These are phyloP conservation scores for Mucor mucedo DNA, from an alignment of 371 early-diverging fungal species.

Conservation along the genomic window DNA sequence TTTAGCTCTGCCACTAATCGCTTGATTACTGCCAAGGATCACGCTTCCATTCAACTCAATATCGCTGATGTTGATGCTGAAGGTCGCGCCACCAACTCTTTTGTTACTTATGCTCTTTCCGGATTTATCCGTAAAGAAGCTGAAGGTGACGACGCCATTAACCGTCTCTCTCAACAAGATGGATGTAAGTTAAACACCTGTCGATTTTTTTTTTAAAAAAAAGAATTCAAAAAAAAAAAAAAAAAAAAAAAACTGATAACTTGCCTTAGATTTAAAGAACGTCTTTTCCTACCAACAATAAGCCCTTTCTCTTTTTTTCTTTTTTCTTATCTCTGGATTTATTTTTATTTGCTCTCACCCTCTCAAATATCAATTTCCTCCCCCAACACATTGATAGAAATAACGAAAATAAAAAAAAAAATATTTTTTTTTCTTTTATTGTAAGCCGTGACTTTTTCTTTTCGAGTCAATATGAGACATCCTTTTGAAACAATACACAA, in stretches of 20 bases:
- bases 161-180: conserved; percentile 93
- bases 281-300: conserved; percentile 59
- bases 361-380: neutral
- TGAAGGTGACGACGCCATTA: conserved; percentile 96
- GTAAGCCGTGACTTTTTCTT: too few relatives aligned
- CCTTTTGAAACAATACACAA: too few relatives aligned
- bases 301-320: conserved; percentile 1
- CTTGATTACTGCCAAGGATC: conserved; percentile 82
- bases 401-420: too few relatives aligned
- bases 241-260: too few relatives aligned
- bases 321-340: conserved; percentile 3
- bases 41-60: conserved; percentile 98
- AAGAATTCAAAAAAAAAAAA: too few relatives aligned
- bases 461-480: too few relatives aligned
- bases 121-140: conserved; percentile 92
- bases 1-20: conserved; percentile 59
- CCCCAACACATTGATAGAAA: too few relatives aligned
- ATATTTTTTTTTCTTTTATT: too few relatives aligned
- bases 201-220: neutral
- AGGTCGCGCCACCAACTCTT: conserved; percentile 80
- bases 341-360: conserved; percentile 30
- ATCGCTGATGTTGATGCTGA: conserved; percentile 92
- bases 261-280: conserved; percentile 51
- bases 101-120: conserved; percentile 90
- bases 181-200: conserved; percentile 60